Evolutionary conservation across 805 yeast species (phyloP).

Genomic region (Candida multigemmis): DNA sequence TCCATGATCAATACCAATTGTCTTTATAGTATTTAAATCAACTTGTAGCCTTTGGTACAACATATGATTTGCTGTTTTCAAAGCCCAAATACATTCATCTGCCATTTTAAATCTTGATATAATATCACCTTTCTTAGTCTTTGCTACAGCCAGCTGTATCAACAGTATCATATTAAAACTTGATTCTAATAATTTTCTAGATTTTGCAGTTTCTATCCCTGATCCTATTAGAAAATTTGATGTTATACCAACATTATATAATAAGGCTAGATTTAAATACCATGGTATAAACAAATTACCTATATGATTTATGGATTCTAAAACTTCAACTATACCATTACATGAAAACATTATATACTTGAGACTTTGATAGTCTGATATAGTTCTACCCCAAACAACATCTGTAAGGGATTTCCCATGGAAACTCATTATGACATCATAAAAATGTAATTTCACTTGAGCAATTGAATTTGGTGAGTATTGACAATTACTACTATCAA

Average conservation of each 20-base stretch:
- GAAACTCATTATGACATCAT: slow-evolving; percentile 23
- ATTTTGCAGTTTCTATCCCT: slow-evolving; percentile 22
- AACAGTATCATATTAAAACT: slow-evolving; percentile 12
- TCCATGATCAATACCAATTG: slow-evolving; percentile 46
- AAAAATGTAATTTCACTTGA: slow-evolving; percentile 30
- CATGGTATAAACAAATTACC: slow-evolving; percentile 40
- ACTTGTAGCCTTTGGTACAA: slow-evolving; percentile 35
- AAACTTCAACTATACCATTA: slow-evolving; percentile 17
- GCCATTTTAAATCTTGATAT: slow-evolving; percentile 40
- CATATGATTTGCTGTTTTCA: slow-evolving; percentile 46
- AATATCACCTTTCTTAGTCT: slow-evolving; percentile 19
- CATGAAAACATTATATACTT: slow-evolving; percentile 23
- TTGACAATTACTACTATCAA: too few relatives aligned
- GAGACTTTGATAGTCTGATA: too few relatives aligned
- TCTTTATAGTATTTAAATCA: slow-evolving; percentile 24
- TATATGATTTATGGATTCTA: slow-evolving; percentile 18
- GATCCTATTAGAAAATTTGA: slow-evolving; percentile 33
- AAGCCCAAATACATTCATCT: slow-evolving; percentile 53
- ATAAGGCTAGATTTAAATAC: slow-evolving; percentile 38
- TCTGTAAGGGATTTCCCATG: slow-evolving; percentile 27
- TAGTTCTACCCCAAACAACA: slow-evolving; percentile 21
- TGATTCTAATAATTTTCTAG: slow-evolving; percentile 12
- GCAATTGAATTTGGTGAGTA: slow-evolving; percentile 5
- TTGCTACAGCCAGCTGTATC: too few relatives aligned
- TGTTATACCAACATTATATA: slow-evolving; percentile 36